A percentile compares a stretch with the other conserved stretches of the same genome.
Conservation (phyloP, 2,329 filamentous ascomycete genomes). For the Chrysoporthe cubensis region DNA sequence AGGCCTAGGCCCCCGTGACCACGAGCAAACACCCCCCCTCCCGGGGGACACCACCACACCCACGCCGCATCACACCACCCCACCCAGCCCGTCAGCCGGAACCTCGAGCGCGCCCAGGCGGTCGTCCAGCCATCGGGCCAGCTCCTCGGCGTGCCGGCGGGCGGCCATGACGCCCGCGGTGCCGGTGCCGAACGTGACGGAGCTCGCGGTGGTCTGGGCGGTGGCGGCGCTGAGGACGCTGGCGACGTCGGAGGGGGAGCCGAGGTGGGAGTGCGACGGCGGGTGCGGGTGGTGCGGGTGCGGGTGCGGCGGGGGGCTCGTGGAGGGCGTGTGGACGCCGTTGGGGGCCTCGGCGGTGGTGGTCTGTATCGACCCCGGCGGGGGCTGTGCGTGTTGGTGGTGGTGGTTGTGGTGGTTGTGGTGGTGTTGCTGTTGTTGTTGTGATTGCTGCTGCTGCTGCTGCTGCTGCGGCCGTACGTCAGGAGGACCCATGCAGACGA, state of each 20-base stretch:
- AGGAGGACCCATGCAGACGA: slow-evolving; percentile 59
- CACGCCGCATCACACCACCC: slow-evolving; percentile 8
- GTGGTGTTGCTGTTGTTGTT: slow-evolving; percentile 24
- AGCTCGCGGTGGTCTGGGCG: slow-evolving; percentile 38
- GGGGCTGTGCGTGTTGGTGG: slow-evolving; percentile 1
- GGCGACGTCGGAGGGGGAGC: slow-evolving; percentile 48
- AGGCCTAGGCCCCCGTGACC: too few species aligned
- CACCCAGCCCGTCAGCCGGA: slow-evolving; percentile 55
- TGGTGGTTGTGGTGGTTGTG: not conserved
- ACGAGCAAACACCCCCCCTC: too few species aligned
- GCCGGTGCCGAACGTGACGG: slow-evolving; percentile 40
- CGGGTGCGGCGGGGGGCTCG: slow-evolving; percentile 31
- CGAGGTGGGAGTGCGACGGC: slow-evolving; percentile 27
- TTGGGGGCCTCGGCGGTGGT: slow-evolving; percentile 9
- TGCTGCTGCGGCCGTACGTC: slow-evolving; percentile 28
- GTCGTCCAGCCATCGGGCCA: slow-evolving; percentile 64
- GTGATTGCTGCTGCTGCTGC: slow-evolving; percentile 18
- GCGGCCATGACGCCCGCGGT: slow-evolving; percentile 54
- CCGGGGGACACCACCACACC: not conserved
- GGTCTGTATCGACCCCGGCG: slow-evolving; percentile 2
- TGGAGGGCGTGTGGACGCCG: slow-evolving; percentile 22
- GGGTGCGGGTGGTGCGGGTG: slow-evolving; percentile 20
- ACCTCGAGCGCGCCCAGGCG: slow-evolving; percentile 58
- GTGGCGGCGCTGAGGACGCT: slow-evolving; percentile 52
- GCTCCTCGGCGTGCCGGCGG: slow-evolving; percentile 61